Conservation (phyloP, 331 rosid species). For the Malus hybrid region DNA sequence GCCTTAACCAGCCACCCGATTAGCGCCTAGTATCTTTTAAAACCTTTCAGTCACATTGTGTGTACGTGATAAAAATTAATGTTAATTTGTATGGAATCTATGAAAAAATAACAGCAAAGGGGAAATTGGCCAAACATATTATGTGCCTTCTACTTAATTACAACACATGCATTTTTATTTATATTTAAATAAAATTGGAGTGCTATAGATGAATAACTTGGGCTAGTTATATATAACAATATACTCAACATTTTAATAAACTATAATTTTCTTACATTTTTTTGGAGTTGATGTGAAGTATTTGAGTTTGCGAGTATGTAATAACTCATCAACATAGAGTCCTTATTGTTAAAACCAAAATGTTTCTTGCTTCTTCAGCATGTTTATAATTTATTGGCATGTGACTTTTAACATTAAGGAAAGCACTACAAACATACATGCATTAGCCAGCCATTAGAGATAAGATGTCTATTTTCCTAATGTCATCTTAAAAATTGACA, state of each 20-base stretch:
- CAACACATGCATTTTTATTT: background rate
- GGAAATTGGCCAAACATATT: no score
- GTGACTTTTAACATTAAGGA: background rate
- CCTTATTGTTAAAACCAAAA: background rate
- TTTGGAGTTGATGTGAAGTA: background rate
- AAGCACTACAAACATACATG: background rate
- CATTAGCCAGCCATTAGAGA: background rate
- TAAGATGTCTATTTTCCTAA: background rate
- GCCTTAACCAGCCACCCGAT: no score
- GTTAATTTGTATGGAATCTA: no score
- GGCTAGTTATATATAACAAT: no score
- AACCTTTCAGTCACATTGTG: no score
- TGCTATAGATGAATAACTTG: background rate
- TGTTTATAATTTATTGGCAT: no score
- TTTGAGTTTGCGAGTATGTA: background rate
- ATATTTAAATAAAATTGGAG: background rate
- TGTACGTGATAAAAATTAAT: no score
- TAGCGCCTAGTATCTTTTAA: no score
- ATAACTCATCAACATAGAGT: background rate
- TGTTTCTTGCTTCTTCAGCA: background rate
- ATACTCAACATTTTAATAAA: no score
- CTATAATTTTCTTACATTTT: no score
- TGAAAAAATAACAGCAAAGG: no score
- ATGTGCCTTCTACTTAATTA: background rate
- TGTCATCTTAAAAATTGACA: no score